Percentiles rank a stretch among this genome's conserved stretches.
phyloP scores from a whole-genome alignment of 1,139 yeast genomes.

The Zygotorulaspora mrakii region DNA sequence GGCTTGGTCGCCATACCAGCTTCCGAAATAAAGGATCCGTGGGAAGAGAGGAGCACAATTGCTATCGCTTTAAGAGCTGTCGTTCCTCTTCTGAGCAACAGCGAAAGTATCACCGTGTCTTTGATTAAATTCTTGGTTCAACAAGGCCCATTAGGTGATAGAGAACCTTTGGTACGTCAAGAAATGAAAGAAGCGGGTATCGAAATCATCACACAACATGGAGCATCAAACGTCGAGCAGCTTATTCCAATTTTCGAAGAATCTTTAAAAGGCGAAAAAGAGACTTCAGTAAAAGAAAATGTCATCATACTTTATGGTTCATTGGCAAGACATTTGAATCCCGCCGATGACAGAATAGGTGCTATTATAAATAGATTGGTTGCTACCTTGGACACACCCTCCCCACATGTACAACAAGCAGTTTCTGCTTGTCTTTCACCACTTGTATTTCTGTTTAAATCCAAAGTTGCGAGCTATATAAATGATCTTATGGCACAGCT shows the following conservation, averaged over 20 bases:
- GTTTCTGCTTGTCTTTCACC: constrained; percentile 84
- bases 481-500: constrained; percentile 57
- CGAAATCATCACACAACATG: constrained; percentile 61
- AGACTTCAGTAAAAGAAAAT: constrained; percentile 69
- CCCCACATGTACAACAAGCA: constrained; percentile 84
- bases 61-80: constrained; percentile 64
- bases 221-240: constrained; percentile 59
- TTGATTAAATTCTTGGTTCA: constrained; percentile 59
- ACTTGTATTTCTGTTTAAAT: constrained; percentile 57
- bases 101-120: constrained; percentile 41
- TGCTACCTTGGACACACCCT: constrained; percentile 76
- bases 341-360: constrained; percentile 59
- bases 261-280: constrained; percentile 42
- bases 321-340: constrained; percentile 71
- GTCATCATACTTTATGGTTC: constrained; percentile 85
- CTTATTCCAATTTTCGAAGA: constrained; percentile 76
- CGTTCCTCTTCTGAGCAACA: constrained; percentile 46
- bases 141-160: constrained; percentile 68
- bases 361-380: constrained; percentile 67
- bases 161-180: constrained; percentile 66
- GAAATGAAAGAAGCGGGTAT: constrained; percentile 90
- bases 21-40: constrained; percentile 59
- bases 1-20: constrained; percentile 71
- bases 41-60: constrained; percentile 82
- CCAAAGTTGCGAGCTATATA: constrained; percentile 50